These are phyloP conservation scores for Tetracladium maxilliforme DNA, from an alignment of 2,329 filamentous ascomycete genomes.

Conservation along the genomic window DNA sequence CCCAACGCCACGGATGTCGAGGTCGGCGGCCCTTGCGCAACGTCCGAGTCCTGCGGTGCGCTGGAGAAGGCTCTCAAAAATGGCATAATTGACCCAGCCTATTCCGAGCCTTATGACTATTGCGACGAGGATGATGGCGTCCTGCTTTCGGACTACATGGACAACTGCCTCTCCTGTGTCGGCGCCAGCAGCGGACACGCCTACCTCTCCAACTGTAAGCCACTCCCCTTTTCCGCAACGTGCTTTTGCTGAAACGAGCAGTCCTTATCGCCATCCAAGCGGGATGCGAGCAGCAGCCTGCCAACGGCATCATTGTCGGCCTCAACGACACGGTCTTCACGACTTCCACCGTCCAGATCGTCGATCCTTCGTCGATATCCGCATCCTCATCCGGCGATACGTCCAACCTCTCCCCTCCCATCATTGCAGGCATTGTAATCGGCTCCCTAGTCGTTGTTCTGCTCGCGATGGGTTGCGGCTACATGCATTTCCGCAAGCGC, in stretches of 20 bases:
- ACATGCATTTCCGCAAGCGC: too few species aligned
- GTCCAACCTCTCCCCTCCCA: too few species aligned
- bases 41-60: conserved; percentile 8
- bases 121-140: conserved; percentile 9
- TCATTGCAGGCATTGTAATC: too few species aligned
- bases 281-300: conserved; percentile 11
- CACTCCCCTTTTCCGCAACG: conserved; percentile 1
- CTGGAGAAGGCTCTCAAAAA: conserved; percentile 9
- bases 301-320: conserved; percentile 7
- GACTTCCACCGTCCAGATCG: conserved; percentile 7
- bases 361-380: too few species aligned
- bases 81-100: conserved; percentile 8
- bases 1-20: conserved; percentile 8
- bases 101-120: conserved; percentile 10
- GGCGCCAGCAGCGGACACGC: conserved; percentile 2
- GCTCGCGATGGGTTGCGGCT: too few species aligned
- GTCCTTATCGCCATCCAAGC: conserved; percentile 11
- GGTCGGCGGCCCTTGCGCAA: conserved; percentile 10
- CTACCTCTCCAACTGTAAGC: conserved; percentile 9
- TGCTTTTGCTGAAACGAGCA: conserved; percentile 2
- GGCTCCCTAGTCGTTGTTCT: too few species aligned
- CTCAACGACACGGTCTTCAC: conserved; percentile 12
- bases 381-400: too few species aligned
- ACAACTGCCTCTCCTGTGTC: conserved; percentile 6
- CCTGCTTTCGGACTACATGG: conserved; percentile 4